Evolutionary conservation across 2,329 filamentous ascomycete species (phyloP).

Genomic region (Blastomyces percursus): DNA sequence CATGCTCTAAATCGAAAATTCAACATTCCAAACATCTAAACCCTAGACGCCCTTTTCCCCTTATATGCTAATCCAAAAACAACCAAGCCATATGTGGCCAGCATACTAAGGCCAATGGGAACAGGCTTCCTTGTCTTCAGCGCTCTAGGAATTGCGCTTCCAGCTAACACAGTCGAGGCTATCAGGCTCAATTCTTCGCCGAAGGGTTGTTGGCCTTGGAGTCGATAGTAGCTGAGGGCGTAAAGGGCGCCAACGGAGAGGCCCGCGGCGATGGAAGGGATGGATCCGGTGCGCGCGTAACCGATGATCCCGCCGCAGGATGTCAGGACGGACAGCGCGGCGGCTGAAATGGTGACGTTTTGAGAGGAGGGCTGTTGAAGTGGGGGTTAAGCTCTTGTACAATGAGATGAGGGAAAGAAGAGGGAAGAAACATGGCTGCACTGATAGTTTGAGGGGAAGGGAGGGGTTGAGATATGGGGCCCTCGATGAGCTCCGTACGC

Average conservation of each 20-base stretch:
- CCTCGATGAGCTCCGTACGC: background rate
- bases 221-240: slow-evolving; percentile 67
- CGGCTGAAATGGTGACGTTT: slow-evolving; percentile 50
- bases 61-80: slow-evolving; percentile 64
- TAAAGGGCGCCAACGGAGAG: slow-evolving; percentile 70
- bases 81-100: slow-evolving; percentile 68
- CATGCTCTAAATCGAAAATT: background rate
- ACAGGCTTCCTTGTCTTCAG: slow-evolving; percentile 76
- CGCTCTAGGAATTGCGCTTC: slow-evolving; percentile 74
- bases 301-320: slow-evolving; percentile 79
- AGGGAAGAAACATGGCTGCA: background rate
- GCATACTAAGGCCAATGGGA: slow-evolving; percentile 63
- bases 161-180: slow-evolving; percentile 73
- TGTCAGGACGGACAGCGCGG: slow-evolving; percentile 68
- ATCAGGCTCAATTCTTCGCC: slow-evolving; percentile 82
- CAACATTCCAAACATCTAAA: background rate
- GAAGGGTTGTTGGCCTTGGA: slow-evolving; percentile 64
- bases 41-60: slow-evolving; percentile 20
- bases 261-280: slow-evolving; percentile 79
- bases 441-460: background rate
- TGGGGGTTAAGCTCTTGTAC: background rate
- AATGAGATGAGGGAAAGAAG: background rate
- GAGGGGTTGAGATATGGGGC: too few species aligned
- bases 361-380: slow-evolving; percentile 11
- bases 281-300: slow-evolving; percentile 70